Evolutionary conservation across 2,329 filamentous ascomycete species (phyloP).

Genomic region (Endocalyx cinctus): DNA sequence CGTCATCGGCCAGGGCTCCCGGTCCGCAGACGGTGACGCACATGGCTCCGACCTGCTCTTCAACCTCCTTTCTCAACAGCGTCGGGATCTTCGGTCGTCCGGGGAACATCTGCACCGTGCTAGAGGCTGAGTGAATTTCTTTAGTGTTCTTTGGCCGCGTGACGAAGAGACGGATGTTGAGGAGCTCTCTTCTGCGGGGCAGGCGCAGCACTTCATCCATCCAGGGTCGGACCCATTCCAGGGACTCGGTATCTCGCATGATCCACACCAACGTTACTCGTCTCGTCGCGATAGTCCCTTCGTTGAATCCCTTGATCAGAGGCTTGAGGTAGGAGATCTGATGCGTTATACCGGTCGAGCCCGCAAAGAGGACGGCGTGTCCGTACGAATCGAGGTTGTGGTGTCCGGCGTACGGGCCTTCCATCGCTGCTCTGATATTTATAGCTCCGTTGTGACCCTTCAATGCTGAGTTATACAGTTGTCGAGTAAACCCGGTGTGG

Average conservation of each 20-base stretch:
- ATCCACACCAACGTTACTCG: constrained; percentile 86
- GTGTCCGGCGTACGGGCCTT: constrained; percentile 84
- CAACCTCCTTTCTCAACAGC: constrained; percentile 76
- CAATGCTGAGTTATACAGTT: constrained; percentile 67
- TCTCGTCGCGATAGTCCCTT: constrained; percentile 72
- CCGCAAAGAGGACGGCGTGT: constrained; percentile 84
- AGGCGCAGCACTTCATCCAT: constrained; percentile 70
- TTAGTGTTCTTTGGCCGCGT: constrained; percentile 81
- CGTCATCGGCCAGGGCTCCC: constrained; percentile 70
- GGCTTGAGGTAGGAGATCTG: constrained; percentile 85
- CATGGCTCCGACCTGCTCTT: constrained; percentile 81
- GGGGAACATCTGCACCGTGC: constrained; percentile 86
- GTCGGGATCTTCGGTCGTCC: constrained; percentile 79
- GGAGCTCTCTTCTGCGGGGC: constrained; percentile 73
- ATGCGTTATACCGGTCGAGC: constrained; percentile 92
- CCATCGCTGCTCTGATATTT: constrained; percentile 67
- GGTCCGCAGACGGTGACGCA: constrained; percentile 78
- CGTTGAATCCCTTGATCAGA: constrained; percentile 63
- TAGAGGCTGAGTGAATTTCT: constrained; percentile 71
- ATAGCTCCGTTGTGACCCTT: constrained; percentile 49
- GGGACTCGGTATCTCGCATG: constrained; percentile 79
- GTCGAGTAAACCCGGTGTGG: constrained; percentile 82
- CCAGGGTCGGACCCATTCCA: constrained; percentile 93
- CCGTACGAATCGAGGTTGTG: constrained; percentile 89
- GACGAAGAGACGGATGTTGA: constrained; percentile 85